Percentiles rank a stretch among this genome's conserved stretches.
phyloP scores from a whole-genome alignment of 768 basidiomycete genomes.

The Leccinum uliginosum region DNA sequence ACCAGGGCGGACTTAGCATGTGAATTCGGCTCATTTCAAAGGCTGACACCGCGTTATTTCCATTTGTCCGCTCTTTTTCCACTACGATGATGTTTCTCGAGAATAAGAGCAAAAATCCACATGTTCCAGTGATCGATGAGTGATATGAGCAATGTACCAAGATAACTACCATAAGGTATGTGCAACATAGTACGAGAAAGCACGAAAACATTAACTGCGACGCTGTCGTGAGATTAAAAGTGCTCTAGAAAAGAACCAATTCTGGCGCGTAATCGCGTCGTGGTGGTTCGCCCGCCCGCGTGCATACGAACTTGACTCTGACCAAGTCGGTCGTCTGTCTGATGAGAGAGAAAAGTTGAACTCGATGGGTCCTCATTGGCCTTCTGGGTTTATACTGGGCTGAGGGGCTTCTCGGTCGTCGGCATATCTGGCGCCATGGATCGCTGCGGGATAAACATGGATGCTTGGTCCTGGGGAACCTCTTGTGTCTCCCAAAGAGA shows the following conservation, averaged over 20 bases:
- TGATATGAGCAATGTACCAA: neutral
- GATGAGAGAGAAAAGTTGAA: conserved; percentile 1
- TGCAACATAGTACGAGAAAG: conserved; percentile 7
- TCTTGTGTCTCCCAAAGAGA: conserved; percentile 27
- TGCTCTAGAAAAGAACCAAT: conserved; percentile 13
- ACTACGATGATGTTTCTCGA: neutral
- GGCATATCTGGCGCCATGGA: conserved; percentile 14
- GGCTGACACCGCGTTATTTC: conserved; percentile 19
- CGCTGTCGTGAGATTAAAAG: conserved; percentile 16
- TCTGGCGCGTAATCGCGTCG: conserved; percentile 10
- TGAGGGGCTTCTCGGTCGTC: conserved; percentile 16
- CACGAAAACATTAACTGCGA: conserved; percentile 9
- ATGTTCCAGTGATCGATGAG: conserved; percentile 6
- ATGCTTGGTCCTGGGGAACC: conserved; percentile 19
- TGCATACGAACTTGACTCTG: conserved; percentile 7
- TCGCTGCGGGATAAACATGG: conserved; percentile 7
- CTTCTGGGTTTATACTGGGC: neutral
- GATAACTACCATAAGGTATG: neutral
- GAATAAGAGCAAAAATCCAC: neutral
- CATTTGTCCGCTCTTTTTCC: conserved; percentile 23
- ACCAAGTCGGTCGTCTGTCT: neutral
- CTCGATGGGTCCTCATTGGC: neutral
- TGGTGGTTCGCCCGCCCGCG: conserved; percentile 1
- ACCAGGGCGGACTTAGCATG: conserved; percentile 26
- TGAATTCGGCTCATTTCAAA: conserved; percentile 25